Base-by-base conservation (phyloP, 768 basidiomycete genomes). In the Naematelia aurantialba region DNA sequence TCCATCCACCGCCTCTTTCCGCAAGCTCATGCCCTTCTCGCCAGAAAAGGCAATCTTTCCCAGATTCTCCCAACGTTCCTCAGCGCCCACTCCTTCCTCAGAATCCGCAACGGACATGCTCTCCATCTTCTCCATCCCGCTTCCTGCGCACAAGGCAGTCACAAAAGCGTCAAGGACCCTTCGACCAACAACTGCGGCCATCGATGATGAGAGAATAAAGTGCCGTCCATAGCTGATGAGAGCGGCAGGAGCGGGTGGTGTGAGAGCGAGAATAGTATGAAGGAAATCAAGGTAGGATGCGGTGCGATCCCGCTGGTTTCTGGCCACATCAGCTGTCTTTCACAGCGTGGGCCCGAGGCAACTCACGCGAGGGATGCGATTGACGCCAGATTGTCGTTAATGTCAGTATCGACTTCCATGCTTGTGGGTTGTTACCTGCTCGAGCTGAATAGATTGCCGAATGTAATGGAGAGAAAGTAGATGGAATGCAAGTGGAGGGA, bases 141-240 rank as follows among this genome's bases (percentile, higher is more conserved):
- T 63, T 0, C 75, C 75, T 11, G 61, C 68, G 55, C 66, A 67
- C 4, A 77, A 55, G 3, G 68, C 57, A 3, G 61, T 47, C 62
- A 91, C 89, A 48, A 92, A 85, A 70, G 92, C 89, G 14, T 88
- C 85, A 19, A 97, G 81, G 26, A 93, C 87, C 68, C 91, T 88
- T 66, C 93, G 83, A 24, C 88, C 90, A 29, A 93, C 87, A 53
- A 97, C 91, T 66, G 91, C 84, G 47, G 89, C 88, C 51, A 87
- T 84, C 60, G 62, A 60, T 8, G 89, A 86, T 73, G 89, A 88
- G 60, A 90, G 85, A 61, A 89, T 87, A 65, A 86, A 83, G 68
- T 90, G 85, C 59, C 55, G 53, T 45, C 92, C 85, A 62, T 93
- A 82, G 4, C 81, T 72, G 63, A 86, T 87, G 22, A 93, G 62